Base-by-base conservation (phyloP, 306 rosid species). In the Vicia faba region DNA sequence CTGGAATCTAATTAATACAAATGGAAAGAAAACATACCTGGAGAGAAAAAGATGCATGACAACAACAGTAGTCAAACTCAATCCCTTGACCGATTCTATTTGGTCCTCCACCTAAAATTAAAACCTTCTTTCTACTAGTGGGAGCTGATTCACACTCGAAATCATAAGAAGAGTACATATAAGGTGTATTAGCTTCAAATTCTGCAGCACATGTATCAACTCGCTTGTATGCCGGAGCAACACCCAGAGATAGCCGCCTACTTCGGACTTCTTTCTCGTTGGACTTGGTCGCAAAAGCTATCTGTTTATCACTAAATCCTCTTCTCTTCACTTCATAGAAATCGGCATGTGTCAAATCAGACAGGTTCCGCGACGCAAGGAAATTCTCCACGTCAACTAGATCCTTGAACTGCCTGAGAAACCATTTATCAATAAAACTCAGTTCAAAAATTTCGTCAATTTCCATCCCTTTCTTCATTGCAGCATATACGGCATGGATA, bases 151-250 rank as follows among this genome's bases (percentile, higher is more conserved):
- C 97, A 40, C 99, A 90, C 84, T 95, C 96, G 75, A 80, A 82
- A 83, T 95, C 99, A 83, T 95, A 95, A 39, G 97, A 95, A 58
- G 99, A 95, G 77, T 95, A 95, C 99, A 95, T 91, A 39, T 88
- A 95, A n/a, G 97, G 97, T 56, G 96, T 91, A 72, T 91, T 83
- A 26, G 99, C 99, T 84, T 95, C 99, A 82, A 95, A 95, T 73
- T 95, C 97, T n/a, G 99, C 99, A 14, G 99, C 99, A 75, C 99
- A 95, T 3, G 99, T 91, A 76, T 95, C 99, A 16, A 95, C 99
- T 59, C 96, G 87, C 73, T 95, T 95, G 70, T 82, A 95, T 41
- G 97, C 77, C 46, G 97, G 97, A 65, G 75, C 58, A 46, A 95
- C 92, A 48, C 92, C 92, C 57, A 91, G 49, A 36, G 89, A 84